A percentile compares a stretch with the other conserved stretches of the same genome.
These are phyloP conservation scores for Larix kaempferi DNA, from an alignment of 75 land plant species.

Conservation along the genomic window DNA sequence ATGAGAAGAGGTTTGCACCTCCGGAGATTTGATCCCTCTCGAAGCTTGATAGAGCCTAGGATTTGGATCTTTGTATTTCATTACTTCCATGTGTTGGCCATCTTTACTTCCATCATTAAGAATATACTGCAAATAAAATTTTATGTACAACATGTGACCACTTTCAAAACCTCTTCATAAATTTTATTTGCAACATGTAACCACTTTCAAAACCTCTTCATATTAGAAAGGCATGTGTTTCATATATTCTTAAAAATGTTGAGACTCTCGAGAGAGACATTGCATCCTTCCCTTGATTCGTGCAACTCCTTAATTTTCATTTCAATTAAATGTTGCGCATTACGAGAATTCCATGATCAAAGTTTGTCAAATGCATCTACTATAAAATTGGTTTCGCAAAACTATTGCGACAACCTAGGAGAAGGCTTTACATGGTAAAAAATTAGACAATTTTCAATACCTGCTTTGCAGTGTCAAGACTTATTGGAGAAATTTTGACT, in stretches of 20 bases:
- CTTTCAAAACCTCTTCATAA: too few species aligned
- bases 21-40: too few species aligned
- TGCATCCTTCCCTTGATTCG: slow-evolving; percentile 65
- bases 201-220: background rate
- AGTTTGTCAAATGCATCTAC: background rate
- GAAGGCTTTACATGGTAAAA: background rate
- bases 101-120: background rate
- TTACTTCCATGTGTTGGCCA: background rate
- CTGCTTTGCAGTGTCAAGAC: slow-evolving; percentile 86
- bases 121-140: background rate
- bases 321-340: slow-evolving; percentile 70
- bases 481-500: slow-evolving; percentile 95
- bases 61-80: too few species aligned
- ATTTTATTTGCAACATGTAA: too few species aligned
- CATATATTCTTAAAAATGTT: slow-evolving; percentile 45
- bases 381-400: background rate
- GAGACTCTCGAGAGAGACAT: slow-evolving; percentile 55
- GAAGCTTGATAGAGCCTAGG: too few species aligned
- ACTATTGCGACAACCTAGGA: slow-evolving; percentile 2
- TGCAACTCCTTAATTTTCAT: slow-evolving; percentile 92
- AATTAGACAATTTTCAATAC: slow-evolving; percentile 23
- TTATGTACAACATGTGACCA: background rate
- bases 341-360: background rate
- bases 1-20: too few species aligned
- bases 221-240: background rate